Base-by-base conservation (phyloP, 73 alveolate genomes). In the Paramecium sonneborni region DNA sequence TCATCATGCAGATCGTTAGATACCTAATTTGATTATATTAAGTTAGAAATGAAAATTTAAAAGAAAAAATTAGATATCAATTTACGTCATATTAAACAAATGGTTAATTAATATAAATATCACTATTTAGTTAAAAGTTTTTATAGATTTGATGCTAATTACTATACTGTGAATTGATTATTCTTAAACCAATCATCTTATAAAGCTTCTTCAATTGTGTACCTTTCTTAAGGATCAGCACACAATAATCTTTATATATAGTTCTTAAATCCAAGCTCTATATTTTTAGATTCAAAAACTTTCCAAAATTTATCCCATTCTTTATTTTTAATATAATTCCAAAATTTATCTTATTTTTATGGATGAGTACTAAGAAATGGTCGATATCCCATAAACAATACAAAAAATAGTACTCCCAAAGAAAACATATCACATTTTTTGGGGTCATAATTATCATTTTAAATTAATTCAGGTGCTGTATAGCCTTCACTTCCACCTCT, bases 391-490 rank as follows among this genome's bases (percentile, higher is more conserved):
- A 46, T 20, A 30, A 2, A 24, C 28, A 79, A 14, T 0, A 79
- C 72, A 79, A 79, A 79, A 79, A 43, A 38, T 7, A 79, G 2
- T 1, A 79, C 55, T 79, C 90, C 90, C 14, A 79, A 21, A 0
- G 90, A 15, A 62, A 79, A 79, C 15, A 79, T 46, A 62, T 79
- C 90, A 79, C 90, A 79, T 46, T 79, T 79, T 43, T 39, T 79
- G 6, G 55, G 30, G 41, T 79, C 90, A n/a, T 79, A 79, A 20
- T 43, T n/a, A 0, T 23, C 46, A 7, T 9, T 10, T 8, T 6
- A 2, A 23, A 5, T 23, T 20, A 41, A 21, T 79, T 79, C 90
- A 41, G 76, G 76, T 12, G 76, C 90, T 5, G 90, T 79, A 34
- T 30, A 79, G 3, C 90, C 90, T 23, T 43, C 74, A 23, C 76